Base-by-base conservation (phyloP, 352 stramenopile species). In the Pythium sukuiense region DNA sequence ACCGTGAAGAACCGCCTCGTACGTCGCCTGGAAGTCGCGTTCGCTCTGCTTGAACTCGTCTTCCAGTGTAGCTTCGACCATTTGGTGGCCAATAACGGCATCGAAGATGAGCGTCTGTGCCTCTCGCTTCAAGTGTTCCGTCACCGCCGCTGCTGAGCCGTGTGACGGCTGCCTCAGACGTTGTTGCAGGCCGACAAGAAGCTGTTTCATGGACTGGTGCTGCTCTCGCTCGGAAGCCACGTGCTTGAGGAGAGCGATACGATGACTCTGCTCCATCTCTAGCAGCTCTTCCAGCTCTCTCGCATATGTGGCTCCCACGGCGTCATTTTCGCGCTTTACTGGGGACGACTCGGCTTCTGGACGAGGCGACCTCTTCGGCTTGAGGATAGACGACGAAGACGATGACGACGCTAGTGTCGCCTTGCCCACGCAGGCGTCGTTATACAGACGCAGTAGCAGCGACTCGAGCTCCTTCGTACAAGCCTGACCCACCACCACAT, bases 391-490 rank as follows among this genome's bases (percentile, higher is more conserved):
- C 24, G 57, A 27, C 26, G 35, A 16, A 20, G 45, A 41, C 2
- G 16, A 24, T 2, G 29, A 67, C 2, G 29, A 20, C 8, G 74
- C 1, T 52, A 49, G 18, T 9, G 43, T 49, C n/a, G 55, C n/a
- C 69, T 61, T 61, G 37, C 72, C 63, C 1, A 69, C 56, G 39
- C 67, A 81, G 2, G 83, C 73, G 9, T 90, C 79, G 20, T 91
- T 93, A 67, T 85, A 86, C 56, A 90, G 80, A 0, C 77, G 77
- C 49, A 93, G 39, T 13, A 93, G 61, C 6, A 83, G 24, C 16
- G 80, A 83, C 41, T 93, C 84, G 11, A 93, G 71, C 7, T 93
- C 84, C 62, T 83, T 88, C 3, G 76, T 65, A 39, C 65, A 88
- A 7, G 66, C 77, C 83, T 91, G 61, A 5, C 43, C 6, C 26